Conservation (phyloP, 345 rosid genomes). For the Brassica nigra region DNA sequence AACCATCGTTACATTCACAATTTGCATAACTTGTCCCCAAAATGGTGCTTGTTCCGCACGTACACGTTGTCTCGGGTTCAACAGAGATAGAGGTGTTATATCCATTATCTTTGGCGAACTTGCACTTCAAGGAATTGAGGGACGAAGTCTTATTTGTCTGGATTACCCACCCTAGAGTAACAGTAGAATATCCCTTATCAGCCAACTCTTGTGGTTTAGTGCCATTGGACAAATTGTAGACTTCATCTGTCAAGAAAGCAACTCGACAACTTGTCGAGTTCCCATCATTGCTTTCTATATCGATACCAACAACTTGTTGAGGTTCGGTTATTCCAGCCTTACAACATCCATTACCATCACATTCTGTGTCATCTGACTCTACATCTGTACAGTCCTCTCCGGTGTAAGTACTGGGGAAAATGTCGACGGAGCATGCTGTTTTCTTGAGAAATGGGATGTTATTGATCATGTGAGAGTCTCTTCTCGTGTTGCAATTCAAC, state of each 20-base stretch:
- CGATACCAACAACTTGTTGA: conserved; percentile 15
- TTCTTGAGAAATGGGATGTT: conserved; percentile 9
- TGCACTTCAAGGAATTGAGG: conserved; percentile 10
- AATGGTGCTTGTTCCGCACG: neutral
- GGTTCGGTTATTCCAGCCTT: conserved; percentile 5
- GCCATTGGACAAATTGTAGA: neutral
- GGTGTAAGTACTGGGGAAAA: neutral
- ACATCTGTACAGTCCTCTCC: neutral
- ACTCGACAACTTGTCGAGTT: conserved; percentile 15
- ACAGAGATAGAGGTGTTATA: neutral
- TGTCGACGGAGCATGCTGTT: neutral
- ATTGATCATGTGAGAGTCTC: neutral
- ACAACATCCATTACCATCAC: conserved; percentile 51
- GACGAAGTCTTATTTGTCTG: neutral
- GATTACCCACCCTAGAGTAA: conserved; percentile 41
- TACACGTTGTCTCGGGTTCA: neutral
- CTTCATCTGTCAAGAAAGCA: conserved; percentile 21
- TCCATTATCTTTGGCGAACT: neutral
- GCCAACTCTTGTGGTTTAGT: neutral
- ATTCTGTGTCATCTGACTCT: neutral
- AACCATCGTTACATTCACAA: conserved; percentile 35
- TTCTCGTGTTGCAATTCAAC: conserved; percentile 31
- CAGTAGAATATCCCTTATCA: neutral
- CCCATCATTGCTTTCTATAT: neutral
- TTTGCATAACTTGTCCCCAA: neutral